phyloP scores from a whole-genome alignment of 164 flowering plant species.

The Aristolochia californica region DNA sequence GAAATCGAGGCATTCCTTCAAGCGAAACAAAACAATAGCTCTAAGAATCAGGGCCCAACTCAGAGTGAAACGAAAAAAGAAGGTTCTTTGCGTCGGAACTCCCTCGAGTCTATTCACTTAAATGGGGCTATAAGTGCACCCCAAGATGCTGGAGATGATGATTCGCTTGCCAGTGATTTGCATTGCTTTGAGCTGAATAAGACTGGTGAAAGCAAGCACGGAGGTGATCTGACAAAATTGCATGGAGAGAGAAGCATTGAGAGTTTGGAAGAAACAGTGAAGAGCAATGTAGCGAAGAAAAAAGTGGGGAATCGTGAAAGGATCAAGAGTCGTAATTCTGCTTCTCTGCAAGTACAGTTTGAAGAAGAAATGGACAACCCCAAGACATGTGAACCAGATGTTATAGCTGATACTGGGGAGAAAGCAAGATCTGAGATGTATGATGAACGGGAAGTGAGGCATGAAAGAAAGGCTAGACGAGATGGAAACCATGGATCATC shows the following conservation, averaged over 20 bases:
- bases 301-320: conserved; percentile 17
- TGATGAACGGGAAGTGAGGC: conserved; percentile 15
- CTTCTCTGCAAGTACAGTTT: conserved; percentile 22
- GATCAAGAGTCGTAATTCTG: conserved; percentile 16
- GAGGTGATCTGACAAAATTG: conserved; percentile 10
- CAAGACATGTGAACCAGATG: conserved; percentile 7
- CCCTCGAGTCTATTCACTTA: conserved; percentile 57
- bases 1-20: conserved; percentile 69
- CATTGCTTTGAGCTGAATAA: conserved; percentile 42
- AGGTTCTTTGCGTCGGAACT: conserved; percentile 24
- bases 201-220: conserved; percentile 16
- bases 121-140: conserved; percentile 61
- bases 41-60: conserved; percentile 9
- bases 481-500: conserved; percentile 20
- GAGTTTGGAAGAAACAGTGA: conserved; percentile 17
- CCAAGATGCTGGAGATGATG: conserved; percentile 43
- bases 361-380: conserved; percentile 26
- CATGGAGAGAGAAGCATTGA: conserved; percentile 19
- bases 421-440: conserved; percentile 12
- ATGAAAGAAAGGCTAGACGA: conserved; percentile 14
- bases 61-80: too few relatives aligned
- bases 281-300: conserved; percentile 20
- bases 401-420: conserved; percentile 5
- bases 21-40: conserved; percentile 22
- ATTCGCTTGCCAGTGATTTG: conserved; percentile 32